Base-by-base conservation (phyloP, 2,329 filamentous ascomycete species). In the Aspergillus intermedius region DNA sequence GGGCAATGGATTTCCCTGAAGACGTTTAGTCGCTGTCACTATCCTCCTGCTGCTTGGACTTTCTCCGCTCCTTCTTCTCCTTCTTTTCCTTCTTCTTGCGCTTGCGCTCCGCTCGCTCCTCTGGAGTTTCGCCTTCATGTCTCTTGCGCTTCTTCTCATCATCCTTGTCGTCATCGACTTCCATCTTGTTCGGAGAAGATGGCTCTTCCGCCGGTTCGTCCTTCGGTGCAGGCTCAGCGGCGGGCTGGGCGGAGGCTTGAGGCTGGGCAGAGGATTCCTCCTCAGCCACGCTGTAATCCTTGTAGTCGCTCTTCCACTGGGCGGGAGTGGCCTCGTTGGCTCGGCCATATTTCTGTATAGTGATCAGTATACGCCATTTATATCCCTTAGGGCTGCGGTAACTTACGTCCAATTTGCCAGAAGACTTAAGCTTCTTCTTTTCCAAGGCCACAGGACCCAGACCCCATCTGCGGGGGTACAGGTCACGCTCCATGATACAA, bases 401-500 rank as follows among this genome's bases (percentile, higher is more conserved):
- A 69, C 78, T 68, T 67, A 81, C 78, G 78, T 98, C 93, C 52
- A 98, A 86, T 76, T 96, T 95, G 72, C 93, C 93, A 60, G 89
- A 87, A 46, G 91, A 88, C 83, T 97, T 97, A 78, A 98, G 84
- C 83, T 97, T 96, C 87, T 98, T 98, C 84, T 98, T 98, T 80
- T 97, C 90, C 44, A 86, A 75, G 44, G 93, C 93, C 52, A 91
- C 85, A 46, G 93, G 91, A 54, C 93, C 93, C 66, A 97, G 82
- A 58, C 93, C 93, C 93, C 93, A 98, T 78, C 91, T 80, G 70
- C 90, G 82, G 55, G 93, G 93, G 80, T 98, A 98, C 51, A 97
- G 80, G 69, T 97, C 93, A 63, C 93, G 88, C 80, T 98, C 93
- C 93, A 98, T 98, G 73, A 98, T 98, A 74, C 91, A 95, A 63